phyloP scores from a whole-genome alignment of 805 yeast species.

The Starmerella tilneyi region DNA sequence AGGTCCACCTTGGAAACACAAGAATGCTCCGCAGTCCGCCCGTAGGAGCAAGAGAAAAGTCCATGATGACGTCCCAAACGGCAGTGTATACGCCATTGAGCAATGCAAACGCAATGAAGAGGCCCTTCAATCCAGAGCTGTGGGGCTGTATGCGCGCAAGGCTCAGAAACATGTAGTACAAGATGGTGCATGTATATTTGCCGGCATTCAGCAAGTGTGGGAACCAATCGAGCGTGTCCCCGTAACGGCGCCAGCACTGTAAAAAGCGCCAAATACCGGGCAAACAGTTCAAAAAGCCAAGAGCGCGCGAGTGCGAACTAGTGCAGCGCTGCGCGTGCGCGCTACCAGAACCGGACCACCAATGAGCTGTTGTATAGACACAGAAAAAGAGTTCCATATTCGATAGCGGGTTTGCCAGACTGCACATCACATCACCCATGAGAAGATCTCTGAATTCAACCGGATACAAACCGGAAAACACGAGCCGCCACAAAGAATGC shows the following conservation, averaged over 20 bases:
- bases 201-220: conserved; percentile 87
- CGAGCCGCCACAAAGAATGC: conserved; percentile 57
- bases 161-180: conserved; percentile 64
- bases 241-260: conserved; percentile 84
- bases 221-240: conserved; percentile 90
- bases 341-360: conserved; percentile 38
- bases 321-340: conserved; percentile 46
- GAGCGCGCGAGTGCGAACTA: conserved; percentile 57
- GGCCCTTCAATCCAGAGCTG: conserved; percentile 36
- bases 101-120: conserved; percentile 63
- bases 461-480: conserved; percentile 79
- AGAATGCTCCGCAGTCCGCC: conserved; percentile 15
- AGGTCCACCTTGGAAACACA: conserved; percentile 47
- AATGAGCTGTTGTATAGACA: conserved; percentile 53
- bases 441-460: conserved; percentile 93
- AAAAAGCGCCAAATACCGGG: conserved; percentile 86
- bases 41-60: conserved; percentile 77
- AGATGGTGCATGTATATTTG: conserved; percentile 59
- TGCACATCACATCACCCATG: conserved; percentile 81
- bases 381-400: conserved; percentile 81
- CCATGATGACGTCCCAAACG: conserved; percentile 89
- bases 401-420: conserved; percentile 78
- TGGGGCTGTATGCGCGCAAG: conserved; percentile 57
- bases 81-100: conserved; percentile 61
- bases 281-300: conserved; percentile 76